Percentiles rank a stretch among this genome's conserved stretches.
Evolutionary conservation across 31 red algal genomes (phyloP).

Genomic region (Asparagopsis taxiformis): DNA sequence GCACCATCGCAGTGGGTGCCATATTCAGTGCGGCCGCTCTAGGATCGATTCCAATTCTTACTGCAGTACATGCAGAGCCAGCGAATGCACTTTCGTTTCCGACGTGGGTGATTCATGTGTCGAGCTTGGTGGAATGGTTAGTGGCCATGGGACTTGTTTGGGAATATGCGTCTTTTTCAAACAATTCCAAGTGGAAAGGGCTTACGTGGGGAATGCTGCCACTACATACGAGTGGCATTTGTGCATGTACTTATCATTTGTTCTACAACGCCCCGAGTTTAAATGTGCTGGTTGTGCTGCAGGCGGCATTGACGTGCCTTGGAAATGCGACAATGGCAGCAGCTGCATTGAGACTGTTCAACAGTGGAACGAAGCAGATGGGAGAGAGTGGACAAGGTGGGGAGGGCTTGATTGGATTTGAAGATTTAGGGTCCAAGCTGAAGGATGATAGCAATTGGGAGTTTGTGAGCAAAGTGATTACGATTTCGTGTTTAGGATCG

Average conservation of each 20-base stretch:
- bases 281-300: constrained; percentile 49
- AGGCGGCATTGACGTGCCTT: constrained; percentile 59
- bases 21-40: no score
- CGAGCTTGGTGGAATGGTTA: constrained; percentile 72
- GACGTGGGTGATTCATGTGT: constrained; percentile 75
- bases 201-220: constrained; percentile 82
- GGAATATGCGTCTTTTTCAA: constrained; percentile 34
- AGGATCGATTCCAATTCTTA: background rate
- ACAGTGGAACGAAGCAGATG: background rate
- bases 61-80: constrained; percentile 53
- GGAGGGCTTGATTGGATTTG: constrained; percentile 25
- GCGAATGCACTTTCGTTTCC: constrained; percentile 69
- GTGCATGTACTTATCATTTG: constrained; percentile 72
- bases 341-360: constrained; percentile 43
- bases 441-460: constrained; percentile 12
- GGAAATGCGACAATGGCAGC: constrained; percentile 55
- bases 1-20: no score
- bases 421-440: constrained; percentile 15
- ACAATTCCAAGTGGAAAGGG: constrained; percentile 68
- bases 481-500: constrained; percentile 29
- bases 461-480: constrained; percentile 52
- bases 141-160: constrained; percentile 74
- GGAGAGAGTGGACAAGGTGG: background rate
- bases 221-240: constrained; percentile 72
- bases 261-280: constrained; percentile 73